Conservation (phyloP, 805 yeast species). For the Ogataea siamensis region DNA sequence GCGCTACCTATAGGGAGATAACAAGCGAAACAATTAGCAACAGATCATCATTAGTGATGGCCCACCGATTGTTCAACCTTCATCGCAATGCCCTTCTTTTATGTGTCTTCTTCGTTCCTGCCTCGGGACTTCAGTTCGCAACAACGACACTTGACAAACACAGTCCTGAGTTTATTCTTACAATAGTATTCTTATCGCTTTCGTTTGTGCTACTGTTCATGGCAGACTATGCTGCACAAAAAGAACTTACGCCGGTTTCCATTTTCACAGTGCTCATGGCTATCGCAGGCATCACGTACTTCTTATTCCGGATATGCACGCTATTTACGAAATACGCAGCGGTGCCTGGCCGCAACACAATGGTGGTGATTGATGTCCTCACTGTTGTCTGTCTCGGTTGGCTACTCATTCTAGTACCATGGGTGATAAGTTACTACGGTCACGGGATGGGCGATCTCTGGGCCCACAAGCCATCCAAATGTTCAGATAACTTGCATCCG, state of each 20-base stretch:
- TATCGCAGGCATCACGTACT: slow-evolving; percentile 40
- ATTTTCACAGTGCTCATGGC: slow-evolving; percentile 34
- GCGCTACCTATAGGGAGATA: too few species aligned
- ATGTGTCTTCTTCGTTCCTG: slow-evolving; percentile 41
- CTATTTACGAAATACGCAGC: slow-evolving; percentile 33
- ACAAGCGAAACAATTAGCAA: too few species aligned
- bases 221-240: slow-evolving; percentile 40
- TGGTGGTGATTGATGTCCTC: slow-evolving; percentile 40
- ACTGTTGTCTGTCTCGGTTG: slow-evolving; percentile 34
- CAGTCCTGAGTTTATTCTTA: slow-evolving; percentile 43
- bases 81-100: slow-evolving; percentile 35
- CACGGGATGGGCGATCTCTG: too few species aligned
- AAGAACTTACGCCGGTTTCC: slow-evolving; percentile 26
- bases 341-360: slow-evolving; percentile 42
- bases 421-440: slow-evolving; percentile 14
- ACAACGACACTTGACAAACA: slow-evolving; percentile 38
- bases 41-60: too few species aligned
- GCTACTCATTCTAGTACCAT: slow-evolving; percentile 24
- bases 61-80: slow-evolving; percentile 38
- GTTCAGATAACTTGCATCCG: too few species aligned
- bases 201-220: slow-evolving; percentile 35
- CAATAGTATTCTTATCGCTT: slow-evolving; percentile 28
- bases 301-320: slow-evolving; percentile 40
- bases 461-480: too few species aligned
- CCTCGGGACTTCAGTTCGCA: slow-evolving; percentile 44